phyloP scores from a whole-genome alignment of 768 basidiomycete species.

The Tylopilus subfusipes region DNA sequence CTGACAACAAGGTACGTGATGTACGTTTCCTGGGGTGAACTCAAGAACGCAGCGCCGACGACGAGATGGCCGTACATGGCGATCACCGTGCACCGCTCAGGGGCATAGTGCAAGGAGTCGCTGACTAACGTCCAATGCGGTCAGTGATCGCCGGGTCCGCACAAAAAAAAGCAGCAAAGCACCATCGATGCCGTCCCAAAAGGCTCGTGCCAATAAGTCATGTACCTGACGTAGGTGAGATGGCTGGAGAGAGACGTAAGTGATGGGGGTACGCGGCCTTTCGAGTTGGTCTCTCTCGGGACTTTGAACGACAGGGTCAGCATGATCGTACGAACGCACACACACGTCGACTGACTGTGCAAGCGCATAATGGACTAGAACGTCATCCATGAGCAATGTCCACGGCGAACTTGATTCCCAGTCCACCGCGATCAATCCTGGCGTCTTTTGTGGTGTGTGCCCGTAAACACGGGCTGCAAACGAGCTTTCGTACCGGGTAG shows the following conservation, averaged over 20 bases:
- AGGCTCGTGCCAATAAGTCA: conserved; percentile 60
- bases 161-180: neutral
- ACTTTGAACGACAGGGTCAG: conserved; percentile 34
- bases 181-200: conserved; percentile 82
- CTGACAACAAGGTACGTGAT: conserved; percentile 80
- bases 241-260: conserved; percentile 56
- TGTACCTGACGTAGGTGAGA: conserved; percentile 69
- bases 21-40: conserved; percentile 77
- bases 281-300: conserved; percentile 47
- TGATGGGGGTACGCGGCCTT: conserved; percentile 51
- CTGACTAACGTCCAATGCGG: conserved; percentile 44
- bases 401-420: conserved; percentile 72
- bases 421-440: conserved; percentile 54
- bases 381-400: conserved; percentile 72
- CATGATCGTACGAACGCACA: neutral
- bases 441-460: conserved; percentile 17
- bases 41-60: conserved; percentile 71
- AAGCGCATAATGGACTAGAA: conserved; percentile 59
- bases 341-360: conserved; percentile 44
- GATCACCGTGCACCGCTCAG: conserved; percentile 73
- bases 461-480: conserved; percentile 66
- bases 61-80: conserved; percentile 69
- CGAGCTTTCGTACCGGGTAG: conserved; percentile 62
- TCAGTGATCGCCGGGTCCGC: conserved; percentile 2
- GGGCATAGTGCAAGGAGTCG: conserved; percentile 63